Conservation (phyloP, 1,284 basidiomycete species). For the Butyriboletus appendiculatus region DNA sequence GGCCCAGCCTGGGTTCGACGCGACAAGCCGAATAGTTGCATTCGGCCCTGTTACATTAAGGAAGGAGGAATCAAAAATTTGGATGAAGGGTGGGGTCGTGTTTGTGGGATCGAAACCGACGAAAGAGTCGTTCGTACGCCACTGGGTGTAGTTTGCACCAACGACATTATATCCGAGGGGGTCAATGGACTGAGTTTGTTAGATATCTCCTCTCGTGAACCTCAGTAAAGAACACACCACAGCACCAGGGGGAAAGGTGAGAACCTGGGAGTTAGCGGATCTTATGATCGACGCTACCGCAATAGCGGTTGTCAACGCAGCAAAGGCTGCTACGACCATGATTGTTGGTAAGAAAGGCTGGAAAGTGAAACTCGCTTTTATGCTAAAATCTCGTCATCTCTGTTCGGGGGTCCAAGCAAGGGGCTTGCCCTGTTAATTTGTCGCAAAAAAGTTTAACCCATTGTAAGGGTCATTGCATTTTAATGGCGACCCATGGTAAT, state of each 20-base stretch:
- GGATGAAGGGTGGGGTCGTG: constrained; percentile 60
- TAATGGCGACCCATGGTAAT: no score
- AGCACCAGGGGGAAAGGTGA: constrained; percentile 12
- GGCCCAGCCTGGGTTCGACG: constrained; percentile 56
- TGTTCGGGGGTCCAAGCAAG: not conserved
- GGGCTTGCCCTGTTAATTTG: no score
- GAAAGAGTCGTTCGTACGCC: constrained; percentile 38
- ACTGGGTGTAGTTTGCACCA: constrained; percentile 35
- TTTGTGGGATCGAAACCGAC: constrained; percentile 49
- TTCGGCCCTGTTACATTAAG: constrained; percentile 56
- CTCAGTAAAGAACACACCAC: constrained; percentile 8
- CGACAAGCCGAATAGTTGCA: constrained; percentile 60
- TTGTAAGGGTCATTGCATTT: no score
- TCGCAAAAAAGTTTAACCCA: no score
- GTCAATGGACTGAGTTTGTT: constrained; percentile 47
- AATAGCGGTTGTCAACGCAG: not conserved
- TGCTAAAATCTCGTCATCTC: not conserved
- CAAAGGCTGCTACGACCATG: not conserved
- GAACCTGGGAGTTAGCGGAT: not conserved
- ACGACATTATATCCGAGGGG: constrained; percentile 47
- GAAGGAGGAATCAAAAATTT: constrained; percentile 66
- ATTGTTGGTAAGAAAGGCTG: not conserved
- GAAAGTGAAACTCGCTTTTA: not conserved
- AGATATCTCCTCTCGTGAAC: constrained; percentile 26
- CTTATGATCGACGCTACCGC: not conserved